Percentiles rank a stretch among this genome's conserved stretches.
Conservation (phyloP, 768 basidiomycete genomes). For the Tephrocybe sp. region DNA sequence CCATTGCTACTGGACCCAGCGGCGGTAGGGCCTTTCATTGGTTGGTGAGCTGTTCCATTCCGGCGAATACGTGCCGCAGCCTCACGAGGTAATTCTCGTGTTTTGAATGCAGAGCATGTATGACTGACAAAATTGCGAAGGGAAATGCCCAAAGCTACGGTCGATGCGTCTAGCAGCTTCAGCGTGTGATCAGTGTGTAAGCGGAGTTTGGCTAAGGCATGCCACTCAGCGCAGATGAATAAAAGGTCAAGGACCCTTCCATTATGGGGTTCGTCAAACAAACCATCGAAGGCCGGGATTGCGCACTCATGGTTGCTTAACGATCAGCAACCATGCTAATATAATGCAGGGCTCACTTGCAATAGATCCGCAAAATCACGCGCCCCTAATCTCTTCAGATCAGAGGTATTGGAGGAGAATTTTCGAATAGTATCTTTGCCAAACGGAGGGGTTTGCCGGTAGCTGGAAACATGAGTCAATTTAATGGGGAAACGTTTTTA, state of each 20-base stretch:
- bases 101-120: slow-evolving; percentile 4
- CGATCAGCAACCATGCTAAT: not conserved
- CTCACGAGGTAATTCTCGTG: slow-evolving; percentile 10
- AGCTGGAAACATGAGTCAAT: slow-evolving; percentile 18
- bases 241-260: slow-evolving; percentile 1
- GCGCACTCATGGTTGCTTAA: not conserved
- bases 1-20: too few species aligned
- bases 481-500: too few species aligned
- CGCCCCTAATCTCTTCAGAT: slow-evolving; percentile 21
- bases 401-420: slow-evolving; percentile 21
- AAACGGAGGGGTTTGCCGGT: slow-evolving; percentile 28
- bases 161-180: slow-evolving; percentile 1
- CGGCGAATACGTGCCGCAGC: slow-evolving; percentile 1
- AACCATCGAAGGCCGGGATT: slow-evolving; percentile 11
- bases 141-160: not conserved
- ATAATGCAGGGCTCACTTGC: slow-evolving; percentile 22
- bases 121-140: slow-evolving; percentile 3
- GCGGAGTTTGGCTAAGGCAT: slow-evolving; percentile 10
- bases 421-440: slow-evolving; percentile 22
- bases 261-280: slow-evolving; percentile 9
- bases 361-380: slow-evolving; percentile 28
- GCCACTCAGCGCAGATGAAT: slow-evolving; percentile 9
- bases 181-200: slow-evolving; percentile 11
- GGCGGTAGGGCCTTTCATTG: too few species aligned
- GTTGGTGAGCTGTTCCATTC: not conserved